Evolutionary conservation across 2,329 filamentous ascomycete genomes (phyloP), one percentile per base, ranked within the genome.

Genomic region (Amauroascus niger): DNA sequence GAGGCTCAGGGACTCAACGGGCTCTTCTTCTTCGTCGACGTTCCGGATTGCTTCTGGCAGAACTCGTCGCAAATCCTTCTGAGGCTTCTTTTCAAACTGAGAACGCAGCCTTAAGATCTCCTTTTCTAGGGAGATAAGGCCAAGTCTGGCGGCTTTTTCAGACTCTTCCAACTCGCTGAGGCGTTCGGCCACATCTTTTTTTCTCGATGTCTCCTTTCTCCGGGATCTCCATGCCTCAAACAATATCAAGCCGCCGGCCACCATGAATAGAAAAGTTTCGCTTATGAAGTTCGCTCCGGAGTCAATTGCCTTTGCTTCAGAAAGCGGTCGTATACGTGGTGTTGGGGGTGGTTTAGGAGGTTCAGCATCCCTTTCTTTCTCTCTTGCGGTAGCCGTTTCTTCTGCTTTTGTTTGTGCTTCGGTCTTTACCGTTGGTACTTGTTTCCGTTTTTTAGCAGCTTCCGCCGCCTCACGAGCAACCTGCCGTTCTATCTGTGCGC

Each of bases 271-370:
- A 63, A 86, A 86, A 0, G 79, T 69, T 62, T 86, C 82, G 30
- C 80, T 80, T 47, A 83, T 82, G 62, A 86, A 86, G 58, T 82
- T 85, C 2, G 82, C 83, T 2, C 82, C 83, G 35, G 79, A 77
- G 63, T 86, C 82, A 52, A 86, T 85, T 0, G 82, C 82, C 61
- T 84, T 83, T 11, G 79, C 75, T 64, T 86, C 83, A 2, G 79
- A 80, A 9, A 86, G 70, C 6, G 82, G 82, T 43, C 82, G 72
- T 53, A 86, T 84, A 32, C 76, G 76, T 5, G 78, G 78, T 54
- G 71, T 71, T 24, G 66, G 69, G 39, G 65, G 69, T 55, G 72
- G 67, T 56, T 77, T 75, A 44, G 74, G 71, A 49, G 76, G 70
- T 60, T 75, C 76, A 39, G 69, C 67, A 1, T 65, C 64, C 2